Percentiles rank a stretch among this genome's conserved stretches.
Conservation (phyloP, 2,329 filamentous ascomycete species). For the Colletotrichum sublineola region DNA sequence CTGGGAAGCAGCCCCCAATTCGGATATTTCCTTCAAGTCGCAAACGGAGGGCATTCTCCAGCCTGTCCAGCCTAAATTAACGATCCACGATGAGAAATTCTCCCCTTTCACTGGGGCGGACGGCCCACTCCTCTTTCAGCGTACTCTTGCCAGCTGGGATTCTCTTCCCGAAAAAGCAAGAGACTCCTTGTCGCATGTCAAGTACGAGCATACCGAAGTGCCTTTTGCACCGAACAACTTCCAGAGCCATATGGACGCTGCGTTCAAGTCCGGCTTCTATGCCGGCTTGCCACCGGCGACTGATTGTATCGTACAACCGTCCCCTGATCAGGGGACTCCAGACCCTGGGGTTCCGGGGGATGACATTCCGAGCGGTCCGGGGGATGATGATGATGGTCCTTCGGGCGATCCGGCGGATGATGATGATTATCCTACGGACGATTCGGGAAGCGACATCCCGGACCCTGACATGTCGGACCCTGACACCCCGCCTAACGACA, state of each 20-base stretch:
- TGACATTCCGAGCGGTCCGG: no score
- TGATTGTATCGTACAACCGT: background rate
- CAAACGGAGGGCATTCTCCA: background rate
- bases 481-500: no score
- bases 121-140: background rate
- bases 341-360: no score
- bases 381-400: no score
- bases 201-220: slow-evolving; percentile 10
- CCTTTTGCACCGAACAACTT: background rate
- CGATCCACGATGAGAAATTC: background rate
- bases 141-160: slow-evolving; percentile 4
- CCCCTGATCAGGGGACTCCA: no score
- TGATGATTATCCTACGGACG: no score
- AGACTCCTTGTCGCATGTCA: background rate
- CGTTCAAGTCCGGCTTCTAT: background rate
- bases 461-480: no score
- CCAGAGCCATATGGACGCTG: slow-evolving; percentile 3
- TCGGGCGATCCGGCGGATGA: no score
- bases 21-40: background rate
- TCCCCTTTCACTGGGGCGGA: background rate
- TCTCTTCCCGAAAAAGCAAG: background rate
- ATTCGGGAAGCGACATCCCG: no score
- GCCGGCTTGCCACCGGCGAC: background rate
- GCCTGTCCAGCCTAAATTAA: background rate
- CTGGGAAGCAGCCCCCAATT: background rate